Base-by-base conservation (phyloP, 257 asterid species). In the Solanum sparsipilum region DNA sequence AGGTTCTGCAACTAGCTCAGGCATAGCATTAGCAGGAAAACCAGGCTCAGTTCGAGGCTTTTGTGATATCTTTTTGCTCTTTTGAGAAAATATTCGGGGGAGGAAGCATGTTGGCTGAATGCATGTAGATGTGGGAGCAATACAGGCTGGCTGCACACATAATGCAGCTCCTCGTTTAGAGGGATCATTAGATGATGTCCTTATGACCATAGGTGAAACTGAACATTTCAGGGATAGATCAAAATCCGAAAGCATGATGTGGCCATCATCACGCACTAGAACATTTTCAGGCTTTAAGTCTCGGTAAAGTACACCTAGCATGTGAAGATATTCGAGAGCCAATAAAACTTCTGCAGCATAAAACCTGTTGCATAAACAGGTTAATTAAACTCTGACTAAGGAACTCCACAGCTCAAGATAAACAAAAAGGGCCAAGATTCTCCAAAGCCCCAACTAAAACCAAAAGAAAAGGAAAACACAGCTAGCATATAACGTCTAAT, bases 211-310 rank as follows among this genome's bases (percentile, higher is more conserved):
- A 13, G 91, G 92, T 20, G 92, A 90, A 83, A 90, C 90, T 74
- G 90, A 82, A 88, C 92, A 90, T 88, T 88, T 88, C 34, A 90
- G 86, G 88, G 90, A 88, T 63, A 88, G 92, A 78, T 90, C 92
- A 76, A 90, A 90, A 63, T 90, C 92, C 2, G 92, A 90, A 38
- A 90, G 92, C 92, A 90, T 90, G 85, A 88, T 90, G 75, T 90
- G 92, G 35, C 92, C 92, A 84, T 90, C 92, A 10, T 90, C 92
- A 16, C 92, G 91, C 27, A 88, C 92, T 70, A 90, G 87, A 86
- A 90, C 87, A 20, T 90, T 90, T 88, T 90, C 92, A 27, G 92
- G 92, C 73, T 90, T 90, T 56, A 90, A 71, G 87, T 90, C 92
- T 85, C 92, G 52, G 86, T 90, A 90, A 74, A 90, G 89, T 81